Evolutionary conservation across 2,329 filamentous ascomycete species (phyloP), one percentile per base, ranked within the genome.

Genomic region (Ilyonectria sp.): DNA sequence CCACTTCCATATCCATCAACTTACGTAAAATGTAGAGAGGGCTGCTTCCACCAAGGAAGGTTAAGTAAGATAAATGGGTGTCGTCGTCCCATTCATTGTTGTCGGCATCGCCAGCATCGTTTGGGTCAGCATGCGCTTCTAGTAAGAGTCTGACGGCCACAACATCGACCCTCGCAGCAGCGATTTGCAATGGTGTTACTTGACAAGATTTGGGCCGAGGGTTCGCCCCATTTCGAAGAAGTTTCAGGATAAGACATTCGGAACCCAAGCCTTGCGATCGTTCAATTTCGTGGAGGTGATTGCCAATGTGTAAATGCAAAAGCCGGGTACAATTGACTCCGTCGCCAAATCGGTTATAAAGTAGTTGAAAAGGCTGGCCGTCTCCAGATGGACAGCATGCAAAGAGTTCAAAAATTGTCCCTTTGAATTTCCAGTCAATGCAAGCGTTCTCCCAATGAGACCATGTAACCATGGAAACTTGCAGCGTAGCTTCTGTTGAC

Each of bases 131-230:
- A 26, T 37, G 11, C 7, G 44, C 19, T 5, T 60, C 29, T 29
- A 60, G 31, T 6, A 60, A 15, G 2, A 50, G 23, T 40, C 31
- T n/a, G 17, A 40, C 29, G 3, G 43, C 44, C 4, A 2, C n/a
- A 21, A n/a, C 10, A 23, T 60, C 29, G 6, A 7, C 4, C 17
- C 10, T 35, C 5, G n/a, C 40, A 17, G 50, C 44, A 49, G 44
- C 56, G 2, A 60, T 47, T n/a, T 60, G 56, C 6, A 60, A n/a
- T 15, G 56, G 56, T 21, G 56, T 60, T n/a, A 60, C 56, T 50
- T 37, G 29, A n/a, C 56, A 60, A 17, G 56, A 60, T 26, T 10
- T n/a, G 19, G 56, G 56, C 15, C n/a, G 56, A 47, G 56, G n/a
- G 3, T 26, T 15, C 7, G 44, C 56, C 3, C 44, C 56, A 15